Conservation (phyloP, 1,284 basidiomycete species). For the Xerocomus minutiporus region DNA sequence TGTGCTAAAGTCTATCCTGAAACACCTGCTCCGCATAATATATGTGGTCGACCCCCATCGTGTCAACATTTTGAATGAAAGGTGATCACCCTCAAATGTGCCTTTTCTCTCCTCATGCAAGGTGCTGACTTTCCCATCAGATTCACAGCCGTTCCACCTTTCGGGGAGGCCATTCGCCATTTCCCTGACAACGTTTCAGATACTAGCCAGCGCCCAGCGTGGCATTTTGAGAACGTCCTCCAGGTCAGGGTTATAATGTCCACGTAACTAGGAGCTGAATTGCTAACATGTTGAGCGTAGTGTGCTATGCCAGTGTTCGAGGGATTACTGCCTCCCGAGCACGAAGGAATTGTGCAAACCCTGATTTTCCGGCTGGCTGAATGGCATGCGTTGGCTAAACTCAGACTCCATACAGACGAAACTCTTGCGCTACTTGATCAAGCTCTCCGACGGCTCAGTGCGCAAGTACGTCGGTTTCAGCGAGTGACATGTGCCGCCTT, state of each 20-base stretch:
- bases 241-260: not conserved
- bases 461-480: not conserved
- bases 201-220: not conserved
- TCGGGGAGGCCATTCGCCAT: not conserved
- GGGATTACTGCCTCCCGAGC: not conserved
- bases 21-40: not conserved
- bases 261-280: not conserved
- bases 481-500: not conserved
- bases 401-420: not conserved
- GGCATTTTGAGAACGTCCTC: not conserved
- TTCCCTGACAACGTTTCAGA: not conserved
- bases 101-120: no score
- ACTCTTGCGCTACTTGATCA: not conserved
- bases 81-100: not conserved
- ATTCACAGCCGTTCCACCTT: not conserved
- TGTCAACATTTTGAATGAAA: not conserved
- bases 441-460: not conserved
- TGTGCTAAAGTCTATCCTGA: not conserved
- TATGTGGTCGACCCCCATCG: not conserved
- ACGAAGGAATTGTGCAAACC: not conserved
- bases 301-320: not conserved
- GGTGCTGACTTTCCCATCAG: not conserved
- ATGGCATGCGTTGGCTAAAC: not conserved
- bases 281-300: not conserved
- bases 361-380: not conserved